Percentiles rank a stretch among this genome's conserved stretches.
Evolutionary conservation across 2,329 filamentous ascomycete species (phyloP).

Genomic region (Neofusicoccum cordaticola): DNA sequence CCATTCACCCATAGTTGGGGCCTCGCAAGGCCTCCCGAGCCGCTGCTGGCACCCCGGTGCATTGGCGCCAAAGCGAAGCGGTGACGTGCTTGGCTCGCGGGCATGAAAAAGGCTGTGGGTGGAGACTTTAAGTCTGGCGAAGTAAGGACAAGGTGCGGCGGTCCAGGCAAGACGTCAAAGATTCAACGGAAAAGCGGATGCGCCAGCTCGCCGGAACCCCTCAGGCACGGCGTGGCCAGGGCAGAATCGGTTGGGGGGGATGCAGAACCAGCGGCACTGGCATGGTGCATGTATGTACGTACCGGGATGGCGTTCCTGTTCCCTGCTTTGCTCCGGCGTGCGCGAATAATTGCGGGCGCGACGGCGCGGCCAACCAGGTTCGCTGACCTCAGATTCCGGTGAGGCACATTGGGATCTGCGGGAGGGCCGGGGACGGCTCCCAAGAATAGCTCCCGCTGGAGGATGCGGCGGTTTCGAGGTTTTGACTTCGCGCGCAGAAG

Average conservation of each 20-base stretch:
- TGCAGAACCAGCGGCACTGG: not conserved
- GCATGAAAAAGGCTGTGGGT: not conserved
- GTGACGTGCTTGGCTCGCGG: not conserved
- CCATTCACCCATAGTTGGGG: not conserved
- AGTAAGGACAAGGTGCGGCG: slow-evolving; percentile 7
- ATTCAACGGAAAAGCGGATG: slow-evolving; percentile 1
- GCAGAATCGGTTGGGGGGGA: not conserved
- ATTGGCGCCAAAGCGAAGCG: not conserved
- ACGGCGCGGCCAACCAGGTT: not conserved
- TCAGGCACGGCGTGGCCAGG: not conserved
- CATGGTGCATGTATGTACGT: not conserved
- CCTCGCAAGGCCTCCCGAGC: not conserved
- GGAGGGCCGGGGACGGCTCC: not conserved
- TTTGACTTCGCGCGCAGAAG: not conserved
- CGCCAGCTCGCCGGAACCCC: not conserved
- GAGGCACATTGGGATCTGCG: not conserved
- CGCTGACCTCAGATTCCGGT: not conserved
- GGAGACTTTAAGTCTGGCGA: not conserved
- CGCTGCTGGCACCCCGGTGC: not conserved
- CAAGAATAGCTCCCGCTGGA: not conserved
- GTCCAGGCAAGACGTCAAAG: not conserved
- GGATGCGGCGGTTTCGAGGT: not conserved
- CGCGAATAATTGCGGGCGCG: not conserved
- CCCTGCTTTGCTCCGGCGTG: not conserved
- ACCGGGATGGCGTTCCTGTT: not conserved